Evolutionary conservation across 495 filamentous ascomycete species (phyloP), one percentile per base, ranked within the genome.

Genomic region (Podospora fimiseda): DNA sequence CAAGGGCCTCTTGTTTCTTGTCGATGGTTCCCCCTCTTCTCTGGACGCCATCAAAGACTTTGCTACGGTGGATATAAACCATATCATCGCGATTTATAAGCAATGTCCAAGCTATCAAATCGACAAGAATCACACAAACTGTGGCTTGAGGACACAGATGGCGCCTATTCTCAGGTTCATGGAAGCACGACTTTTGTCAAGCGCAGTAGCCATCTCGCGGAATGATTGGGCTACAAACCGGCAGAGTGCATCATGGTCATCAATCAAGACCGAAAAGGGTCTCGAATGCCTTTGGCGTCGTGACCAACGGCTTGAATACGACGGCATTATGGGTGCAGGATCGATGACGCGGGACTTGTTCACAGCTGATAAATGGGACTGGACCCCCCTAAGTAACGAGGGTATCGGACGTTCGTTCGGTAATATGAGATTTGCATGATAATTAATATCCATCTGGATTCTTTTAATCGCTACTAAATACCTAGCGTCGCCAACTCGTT

Each of bases 81-180:
- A 56, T 27, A 16, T 76, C 2, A 47, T 76, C 30, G 49, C 66
- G 2, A 55, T 65, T 0, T 58, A 76, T 23, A 59, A 62, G 40
- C 70, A 76, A 58, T 84, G 78, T 49, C 84, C 90, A 0, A 74
- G 76, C 44, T 95, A 95, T 62, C 87, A 92, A 61, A 82, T 94
- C 49, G 87, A 95, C 63, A 70, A 73, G 9, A 75, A 87, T 62
- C 90, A 95, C 62, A 74, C 74, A 0, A 86, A 88, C 59, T 95
- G 90, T 65, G 90, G 89, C 1, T 71, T 90, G 11, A 71, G 87
- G 8, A 83, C 78, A 11, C 74, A 83, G 23, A 58, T 94, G 4
- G 51, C 87, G 16, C 85, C 87, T 2, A 70, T 86, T 1, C 69
- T 95, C 1, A 84, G 88, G 20, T 78, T 78, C 40, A 73, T 93